Base-by-base conservation (phyloP, 352 stramenopile species). In the Globisporangium megalacanthum region DNA sequence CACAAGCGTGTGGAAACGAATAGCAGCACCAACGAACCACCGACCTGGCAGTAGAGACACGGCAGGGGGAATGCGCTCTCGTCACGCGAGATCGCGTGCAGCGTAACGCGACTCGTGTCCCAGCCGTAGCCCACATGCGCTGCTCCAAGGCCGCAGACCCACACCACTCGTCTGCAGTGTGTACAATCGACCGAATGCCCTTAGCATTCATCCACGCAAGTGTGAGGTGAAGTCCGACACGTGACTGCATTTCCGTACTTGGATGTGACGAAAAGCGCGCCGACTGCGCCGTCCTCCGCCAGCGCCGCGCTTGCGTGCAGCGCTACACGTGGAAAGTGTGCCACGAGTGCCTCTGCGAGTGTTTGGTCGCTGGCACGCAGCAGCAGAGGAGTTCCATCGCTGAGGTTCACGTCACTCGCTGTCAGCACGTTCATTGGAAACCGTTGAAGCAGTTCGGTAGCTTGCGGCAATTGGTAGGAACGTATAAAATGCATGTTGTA, bases 51-150 rank as follows among this genome's bases (percentile, higher is more conserved):
- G 63, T 94, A 94, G 47, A 94, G 62, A 59, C 83, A 94, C 7
- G 83, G 78, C 19, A 61, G 65, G 4, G 73, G 72, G 61, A 92
- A 94, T 15, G 79, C 79, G 9, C 41, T 59, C 1, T 64, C 64
- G 65, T 94, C 83, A 47, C 81, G 74, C 33, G 81, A 90, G 54
- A 94, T 89, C 33, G 83, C 83, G 53, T 94, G 83, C 52, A 94
- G 66, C 19, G 75, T 87, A 41, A 93, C 68, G 10, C 65, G 59
- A 41, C 62, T 77, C 61, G 87, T 88, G 50, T 91, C 79, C 83
- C 83, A 93, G 14, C 73, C 80, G 54, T 86, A 90, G 35, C 83
- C 83, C 1, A 89, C 71, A 39, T 64, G 68, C 41, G 49, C 37
- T 6, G 59, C 68, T 8, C 65, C 45, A 20, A 59, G 61, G 19